These are phyloP conservation scores for Hamigera avellanea DNA, from an alignment of 495 filamentous ascomycete genomes.

Conservation along the genomic window DNA sequence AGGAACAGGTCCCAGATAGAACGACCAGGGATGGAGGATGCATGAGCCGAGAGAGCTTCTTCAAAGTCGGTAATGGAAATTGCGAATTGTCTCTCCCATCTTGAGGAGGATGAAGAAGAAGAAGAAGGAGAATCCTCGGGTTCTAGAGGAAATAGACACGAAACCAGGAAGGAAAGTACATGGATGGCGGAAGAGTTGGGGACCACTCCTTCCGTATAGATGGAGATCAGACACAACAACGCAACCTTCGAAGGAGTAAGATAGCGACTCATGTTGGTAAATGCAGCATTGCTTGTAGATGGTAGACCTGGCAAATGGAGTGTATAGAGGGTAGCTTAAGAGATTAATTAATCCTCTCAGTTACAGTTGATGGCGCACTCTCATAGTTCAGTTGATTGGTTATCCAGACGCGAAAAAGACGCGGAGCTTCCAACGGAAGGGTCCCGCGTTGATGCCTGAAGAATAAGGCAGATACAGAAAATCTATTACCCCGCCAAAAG, in stretches of 20 bases:
- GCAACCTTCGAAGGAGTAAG: conserved; percentile 78
- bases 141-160: conserved; percentile 49
- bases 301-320: no score
- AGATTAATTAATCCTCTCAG: no score
- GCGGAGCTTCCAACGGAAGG: not conserved
- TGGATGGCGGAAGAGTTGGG: conserved; percentile 66
- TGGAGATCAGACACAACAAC: conserved; percentile 64
- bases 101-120: conserved; percentile 21
- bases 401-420: not conserved
- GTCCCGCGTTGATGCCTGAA: conserved; percentile 12
- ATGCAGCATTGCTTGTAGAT: not conserved
- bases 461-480: conserved; percentile 7
- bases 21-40: conserved; percentile 62
- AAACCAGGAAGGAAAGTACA: conserved; percentile 76
- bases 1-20: conserved; percentile 78
- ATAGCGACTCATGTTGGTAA: conserved; percentile 55
- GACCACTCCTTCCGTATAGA: conserved; percentile 66
- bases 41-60: conserved; percentile 43
- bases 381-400: no score
- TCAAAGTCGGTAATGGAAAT: conserved; percentile 59
- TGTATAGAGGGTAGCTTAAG: no score
- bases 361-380: no score
- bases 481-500: conserved; percentile 15
- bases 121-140: conserved; percentile 19
- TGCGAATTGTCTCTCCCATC: conserved; percentile 34